Base-by-base conservation (phyloP, 2,329 filamentous ascomycete genomes). In the Fusarium floridanum region DNA sequence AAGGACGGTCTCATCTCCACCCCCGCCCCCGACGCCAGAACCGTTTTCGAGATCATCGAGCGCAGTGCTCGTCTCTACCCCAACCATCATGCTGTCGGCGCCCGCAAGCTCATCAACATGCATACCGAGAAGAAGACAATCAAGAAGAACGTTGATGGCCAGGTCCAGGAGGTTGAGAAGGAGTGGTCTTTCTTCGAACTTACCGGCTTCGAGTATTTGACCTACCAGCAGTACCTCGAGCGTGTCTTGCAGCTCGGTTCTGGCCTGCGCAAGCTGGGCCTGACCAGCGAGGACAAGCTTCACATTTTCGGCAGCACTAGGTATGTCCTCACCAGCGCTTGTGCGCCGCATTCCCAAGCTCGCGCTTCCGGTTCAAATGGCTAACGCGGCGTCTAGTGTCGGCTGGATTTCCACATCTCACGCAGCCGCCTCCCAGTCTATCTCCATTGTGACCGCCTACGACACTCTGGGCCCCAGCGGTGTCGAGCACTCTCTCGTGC, bases 371-470 rank as follows among this genome's bases (percentile, higher is more conserved):
- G 53, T 36, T 55, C 48, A 55, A 45, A 5, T 37, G 60, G 53
- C 66, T 76, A 55, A 74, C 63, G 45, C 39, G n/a, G 11, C 8
- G 20, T 61, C 6, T 65, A 95, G 93, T 82, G 89, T 91, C 61
- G 90, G 94, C 84, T 98, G 96, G 96, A 88, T 98, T 74, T 91
- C 92, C 64, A 91, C 94, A 78, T 93, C 95, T 56, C 94, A 97
- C 82, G 89, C 85, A 53, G 86, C 93, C 90, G 85, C 91, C 22
- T 95, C 95, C 17, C 96, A 98, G 84, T 95, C 94, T 53, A 91
- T 98, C 82, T 91, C 94, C 68, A 95, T 98, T 76, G 96, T 98
- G 61, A 98, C 96, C 55, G 95, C 95, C 61, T 98, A 98, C 84
- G 95, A 98, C 83, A 97, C 95, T 34, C 92, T 98, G 53, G 95